Percentiles rank a stretch among this genome's conserved stretches.
Conservation (phyloP, 1,284 basidiomycete genomes). For the Lentinus polychrous region DNA sequence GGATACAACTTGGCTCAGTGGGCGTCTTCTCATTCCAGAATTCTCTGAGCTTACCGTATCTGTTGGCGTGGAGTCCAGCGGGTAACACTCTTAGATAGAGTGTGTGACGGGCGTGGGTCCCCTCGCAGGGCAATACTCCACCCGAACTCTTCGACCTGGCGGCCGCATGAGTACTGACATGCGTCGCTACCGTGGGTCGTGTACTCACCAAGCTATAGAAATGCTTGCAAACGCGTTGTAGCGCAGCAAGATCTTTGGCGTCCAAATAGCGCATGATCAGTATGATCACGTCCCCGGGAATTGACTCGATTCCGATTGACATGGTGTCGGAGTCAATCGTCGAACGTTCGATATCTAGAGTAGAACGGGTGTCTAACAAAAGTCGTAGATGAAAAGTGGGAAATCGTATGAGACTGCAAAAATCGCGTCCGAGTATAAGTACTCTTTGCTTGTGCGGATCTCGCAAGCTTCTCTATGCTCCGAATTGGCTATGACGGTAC, state of each 20-base stretch:
- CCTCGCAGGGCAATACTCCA: constrained; percentile 47
- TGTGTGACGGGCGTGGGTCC: constrained; percentile 46
- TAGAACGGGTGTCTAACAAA: too few relatives aligned
- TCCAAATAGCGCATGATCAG: constrained; percentile 42
- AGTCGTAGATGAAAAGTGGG: too few relatives aligned
- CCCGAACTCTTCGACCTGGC: constrained; percentile 53
- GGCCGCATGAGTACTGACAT: not conserved
- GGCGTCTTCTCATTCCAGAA: not conserved
- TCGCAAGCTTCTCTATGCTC: too few relatives aligned
- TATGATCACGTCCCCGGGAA: constrained; percentile 56
- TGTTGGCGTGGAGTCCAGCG: constrained; percentile 41
- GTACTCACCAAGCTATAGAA: constrained; percentile 42
- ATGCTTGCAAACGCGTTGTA: constrained; percentile 40
- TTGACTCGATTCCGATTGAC: constrained; percentile 14
- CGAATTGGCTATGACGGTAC: too few relatives aligned
- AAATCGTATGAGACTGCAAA: too few relatives aligned
- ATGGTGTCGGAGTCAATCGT: not conserved
- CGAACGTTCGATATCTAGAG: too few relatives aligned
- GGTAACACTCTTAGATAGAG: constrained; percentile 38
- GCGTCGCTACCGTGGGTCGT: not conserved
- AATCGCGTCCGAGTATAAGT: too few relatives aligned
- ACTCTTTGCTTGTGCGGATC: too few relatives aligned
- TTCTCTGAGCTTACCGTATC: constrained; percentile 24
- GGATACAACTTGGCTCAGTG: not conserved
- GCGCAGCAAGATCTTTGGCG: constrained; percentile 35